Evolutionary conservation across 2,329 filamentous ascomycete species (phyloP), one percentile per base, ranked within the genome.

Genomic region (Alternaria atra): DNA sequence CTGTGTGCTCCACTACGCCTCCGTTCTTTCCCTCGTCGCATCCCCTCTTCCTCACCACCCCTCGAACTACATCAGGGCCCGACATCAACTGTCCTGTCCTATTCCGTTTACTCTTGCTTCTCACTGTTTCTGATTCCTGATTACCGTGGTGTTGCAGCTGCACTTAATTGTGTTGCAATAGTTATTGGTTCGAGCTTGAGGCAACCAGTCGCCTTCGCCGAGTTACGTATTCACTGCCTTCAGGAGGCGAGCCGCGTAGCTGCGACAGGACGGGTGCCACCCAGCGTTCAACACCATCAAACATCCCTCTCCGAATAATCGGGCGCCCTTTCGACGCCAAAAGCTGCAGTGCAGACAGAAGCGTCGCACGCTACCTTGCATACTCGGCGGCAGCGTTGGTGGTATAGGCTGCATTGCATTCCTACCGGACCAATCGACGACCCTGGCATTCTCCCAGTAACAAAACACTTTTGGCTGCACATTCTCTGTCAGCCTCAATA

Each of bases 351-450:
- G 66, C 68, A 73, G 67, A 64, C 66, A 69, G 62, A 71, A 69
- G 67, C 65, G 70, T 72, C 68, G 73, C 72, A 71, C 72, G 55
- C 71, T 68, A 68, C 73, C 73, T 75, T 71, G 71, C 73, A 72
- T 73, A 60, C 63, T 62, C 63, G 64, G 65, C 63, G 63, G 65
- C 69, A 73, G 66, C 69, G 68, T 58, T 72, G 53, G 68, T 61
- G 70, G 69, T 64, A 67, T 68, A 74, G 70, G 62, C 70, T 73
- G 71, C 71, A 66, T 63, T 72, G 70, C 75, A 77, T 76, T 75
- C 74, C 62, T 57, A 52, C 62, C 75, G 63, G 57, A 56, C 75
- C 73, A 76, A 78, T 78, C 70, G 67, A 63, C 69, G 63, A 64
- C 66, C 69, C 74, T 73, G 64, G 66, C 66, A 67, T 64, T 61